phyloP scores from a whole-genome alignment of 2,329 filamentous ascomycete genomes.

The Metarhizium rileyi region DNA sequence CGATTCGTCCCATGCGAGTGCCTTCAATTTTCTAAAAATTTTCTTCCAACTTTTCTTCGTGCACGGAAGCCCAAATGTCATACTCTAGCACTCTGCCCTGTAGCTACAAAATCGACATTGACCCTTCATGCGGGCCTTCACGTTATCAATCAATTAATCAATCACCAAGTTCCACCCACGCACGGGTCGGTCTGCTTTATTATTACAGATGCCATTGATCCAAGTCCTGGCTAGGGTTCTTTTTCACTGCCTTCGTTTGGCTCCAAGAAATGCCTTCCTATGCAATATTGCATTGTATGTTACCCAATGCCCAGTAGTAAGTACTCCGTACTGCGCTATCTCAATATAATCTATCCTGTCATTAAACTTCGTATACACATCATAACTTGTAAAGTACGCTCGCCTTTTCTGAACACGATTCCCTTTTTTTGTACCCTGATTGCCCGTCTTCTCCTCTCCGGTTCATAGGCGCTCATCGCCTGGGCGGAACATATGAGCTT shows the following conservation, averaged over 20 bases:
- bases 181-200: no score
- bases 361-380: neutral
- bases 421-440: neutral
- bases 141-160: no score
- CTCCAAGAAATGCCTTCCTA: neutral
- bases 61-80: no score
- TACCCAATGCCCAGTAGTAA: neutral
- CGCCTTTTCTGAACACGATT: neutral
- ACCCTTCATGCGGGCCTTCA: no score
- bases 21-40: no score
- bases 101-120: no score
- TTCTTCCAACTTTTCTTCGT: no score
- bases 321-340: neutral
- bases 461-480: neutral
- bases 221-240: no score
- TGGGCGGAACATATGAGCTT: conserved; percentile 6
- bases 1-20: no score
- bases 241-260: no score
- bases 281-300: neutral
- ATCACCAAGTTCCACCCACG: neutral
- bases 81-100: no score
- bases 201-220: neutral
- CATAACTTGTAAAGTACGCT: neutral
- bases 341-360: neutral
- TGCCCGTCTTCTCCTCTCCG: conserved; percentile 4